phyloP scores from a whole-genome alignment of 176 grass and related monocot genomes.

The Musa itinerans region DNA sequence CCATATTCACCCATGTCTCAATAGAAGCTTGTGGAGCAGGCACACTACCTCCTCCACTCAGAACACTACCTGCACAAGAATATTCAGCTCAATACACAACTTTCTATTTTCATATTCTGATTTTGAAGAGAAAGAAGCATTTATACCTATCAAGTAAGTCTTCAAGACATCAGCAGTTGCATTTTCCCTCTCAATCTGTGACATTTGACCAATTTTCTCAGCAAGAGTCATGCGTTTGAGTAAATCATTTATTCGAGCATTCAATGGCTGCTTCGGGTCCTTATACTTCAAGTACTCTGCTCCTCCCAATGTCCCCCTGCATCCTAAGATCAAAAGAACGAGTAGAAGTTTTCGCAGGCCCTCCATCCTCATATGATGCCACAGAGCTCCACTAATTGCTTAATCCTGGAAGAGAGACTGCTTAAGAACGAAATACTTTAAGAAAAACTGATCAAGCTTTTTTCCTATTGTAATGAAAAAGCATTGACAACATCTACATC shows the following conservation, averaged over 20 bases:
- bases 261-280: neutral
- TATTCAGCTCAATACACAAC: too few species aligned
- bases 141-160: neutral
- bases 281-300: neutral
- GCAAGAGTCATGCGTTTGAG: conserved; percentile 1
- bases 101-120: too few species aligned
- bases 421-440: neutral
- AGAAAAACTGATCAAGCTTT: neutral
- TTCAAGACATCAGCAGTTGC: neutral
- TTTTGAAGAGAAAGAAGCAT: too few species aligned
- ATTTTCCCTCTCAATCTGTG: neutral
- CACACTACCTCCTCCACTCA: neutral
- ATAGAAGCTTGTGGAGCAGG: neutral
- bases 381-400: conserved; percentile 2
- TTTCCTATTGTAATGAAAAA: neutral
- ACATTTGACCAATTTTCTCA: conserved; percentile 4
- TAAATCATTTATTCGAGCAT: neutral
- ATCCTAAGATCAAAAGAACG: neutral
- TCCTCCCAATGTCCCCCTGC: neutral
- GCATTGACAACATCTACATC: neutral
- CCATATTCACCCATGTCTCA: neutral
- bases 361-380: neutral
- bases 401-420: neutral
- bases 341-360: neutral
- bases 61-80: neutral